A percentile compares a stretch with the other conserved stretches of the same genome.
phyloP scores from a whole-genome alignment of 345 rosid species.

The Citrus medica region DNA sequence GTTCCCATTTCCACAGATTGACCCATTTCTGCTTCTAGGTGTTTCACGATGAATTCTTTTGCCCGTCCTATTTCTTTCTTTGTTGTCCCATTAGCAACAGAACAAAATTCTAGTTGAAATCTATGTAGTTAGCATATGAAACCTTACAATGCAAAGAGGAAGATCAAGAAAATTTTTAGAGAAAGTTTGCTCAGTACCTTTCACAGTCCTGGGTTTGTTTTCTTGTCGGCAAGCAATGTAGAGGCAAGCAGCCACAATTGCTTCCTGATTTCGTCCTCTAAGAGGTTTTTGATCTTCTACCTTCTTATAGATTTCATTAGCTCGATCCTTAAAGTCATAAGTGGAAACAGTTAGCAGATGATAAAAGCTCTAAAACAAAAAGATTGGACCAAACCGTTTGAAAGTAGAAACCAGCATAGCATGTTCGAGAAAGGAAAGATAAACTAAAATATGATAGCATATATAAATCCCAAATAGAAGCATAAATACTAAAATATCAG shows the following conservation, averaged over 20 bases:
- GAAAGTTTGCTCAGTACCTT: conserved; percentile 25
- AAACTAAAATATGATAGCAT: background rate
- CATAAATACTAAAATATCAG: background rate
- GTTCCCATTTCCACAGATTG: conserved; percentile 55
- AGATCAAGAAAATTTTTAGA: background rate
- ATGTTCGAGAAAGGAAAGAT: background rate
- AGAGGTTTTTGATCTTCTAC: conserved; percentile 54
- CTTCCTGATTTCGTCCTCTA: conserved; percentile 46
- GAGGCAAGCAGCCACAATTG: conserved; percentile 50
- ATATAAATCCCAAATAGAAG: background rate
- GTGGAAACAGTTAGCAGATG: background rate
- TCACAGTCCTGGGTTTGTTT: conserved; percentile 47
- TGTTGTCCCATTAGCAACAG: conserved; percentile 47
- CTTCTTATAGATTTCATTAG: conserved; percentile 54
- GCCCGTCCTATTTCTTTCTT: conserved; percentile 58
- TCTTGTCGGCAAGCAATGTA: conserved; percentile 53
- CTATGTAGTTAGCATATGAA: conserved; percentile 12
- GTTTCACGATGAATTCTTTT: conserved; percentile 51
- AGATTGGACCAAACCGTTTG: background rate
- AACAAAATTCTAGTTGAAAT: conserved; percentile 42
- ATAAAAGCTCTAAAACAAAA: background rate
- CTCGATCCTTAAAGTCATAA: conserved; percentile 40
- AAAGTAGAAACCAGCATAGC: background rate
- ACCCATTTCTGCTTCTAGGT: conserved; percentile 50
- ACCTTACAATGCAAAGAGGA: background rate